These are phyloP conservation scores for Sporothrix phasma DNA, from an alignment of 2,329 filamentous ascomycete species.

Conservation along the genomic window DNA sequence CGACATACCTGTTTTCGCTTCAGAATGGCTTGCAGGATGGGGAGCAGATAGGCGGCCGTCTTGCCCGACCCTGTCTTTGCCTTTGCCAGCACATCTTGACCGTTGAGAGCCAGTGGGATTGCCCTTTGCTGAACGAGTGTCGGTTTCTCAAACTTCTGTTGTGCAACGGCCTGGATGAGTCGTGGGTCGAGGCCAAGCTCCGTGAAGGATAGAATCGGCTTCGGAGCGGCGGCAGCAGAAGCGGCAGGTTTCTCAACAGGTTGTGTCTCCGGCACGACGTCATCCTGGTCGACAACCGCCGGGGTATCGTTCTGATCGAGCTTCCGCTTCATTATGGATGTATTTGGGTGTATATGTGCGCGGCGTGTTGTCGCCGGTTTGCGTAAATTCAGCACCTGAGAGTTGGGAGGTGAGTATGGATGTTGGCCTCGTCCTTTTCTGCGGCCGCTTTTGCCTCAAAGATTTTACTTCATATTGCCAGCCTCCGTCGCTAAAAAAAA, in stretches of 20 bases:
- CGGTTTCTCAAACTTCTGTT: conserved; percentile 73
- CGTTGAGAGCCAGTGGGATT: conserved; percentile 78
- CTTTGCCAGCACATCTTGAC: conserved; percentile 82
- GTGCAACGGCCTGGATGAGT: conserved; percentile 73
- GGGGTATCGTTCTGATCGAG: conserved; percentile 35
- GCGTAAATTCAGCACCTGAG: background rate
- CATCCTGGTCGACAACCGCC: conserved; percentile 22
- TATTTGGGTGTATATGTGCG: background rate
- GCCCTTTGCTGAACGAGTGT: conserved; percentile 82
- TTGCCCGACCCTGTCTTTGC: conserved; percentile 95
- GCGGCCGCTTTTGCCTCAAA: background rate
- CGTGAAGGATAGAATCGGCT: conserved; percentile 49
- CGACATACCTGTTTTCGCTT: conserved; percentile 51
- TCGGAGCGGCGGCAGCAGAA: conserved; percentile 22
- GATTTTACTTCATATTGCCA: conserved; percentile 13
- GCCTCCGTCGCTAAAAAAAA: conserved; percentile 9
- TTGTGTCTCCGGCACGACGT: background rate
- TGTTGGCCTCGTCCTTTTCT: background rate
- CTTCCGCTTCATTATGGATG: conserved; percentile 48
- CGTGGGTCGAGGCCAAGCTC: conserved; percentile 73
- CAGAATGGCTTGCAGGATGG: conserved; percentile 75
- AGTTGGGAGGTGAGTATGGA: background rate
- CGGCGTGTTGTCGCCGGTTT: background rate
- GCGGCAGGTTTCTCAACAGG: background rate
- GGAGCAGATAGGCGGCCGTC: conserved; percentile 89